Evolutionary conservation across 176 grass and related monocot species (phyloP), one percentile per base, ranked within the genome.

Genomic region (Chloris gayana): DNA sequence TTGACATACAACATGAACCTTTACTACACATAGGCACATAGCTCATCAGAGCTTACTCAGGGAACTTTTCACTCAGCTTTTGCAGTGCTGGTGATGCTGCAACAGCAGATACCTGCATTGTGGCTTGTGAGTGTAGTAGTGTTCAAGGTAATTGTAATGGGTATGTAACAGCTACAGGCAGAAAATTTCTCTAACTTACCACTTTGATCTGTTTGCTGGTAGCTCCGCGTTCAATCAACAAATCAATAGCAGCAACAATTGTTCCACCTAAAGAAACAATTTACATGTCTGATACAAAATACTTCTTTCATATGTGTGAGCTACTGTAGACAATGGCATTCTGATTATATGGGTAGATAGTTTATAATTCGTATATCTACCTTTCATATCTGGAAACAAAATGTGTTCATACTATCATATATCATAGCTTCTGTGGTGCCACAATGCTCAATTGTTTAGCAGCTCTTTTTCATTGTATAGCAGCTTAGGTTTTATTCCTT

Each of bases 191-290:
- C 18, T 34, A 82, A 91, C 86, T 88, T 83, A 93, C 93, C 76
- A 99, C 85, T 93, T 93, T 99, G 68, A 99, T 99, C 75, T 93
- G 87, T 71, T 99, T 96, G 81, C 84, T 83, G 27, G 79, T 88
- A 64, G 86, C 80, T 85, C 97, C 97, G 50, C 88, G 89, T 27
- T 95, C 93, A n/a, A 89, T 83, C 84, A 99, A 86, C 86, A 96
- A 88, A 60, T 99, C 91, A 67, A 99, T 78, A 24, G 93, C 88
- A 86, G 97, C 88, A 87, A 96, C 85, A 45, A 99, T 96, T 5
- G 93, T 99, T 50, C 97, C 97, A 88, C 97, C 93, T 99, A 88
- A 73, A 82, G 58, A n/a, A n/a, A 88, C 22, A 85, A 30, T 18
- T 57, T 69, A 65, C 74, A 82, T 61, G 4, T 64, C 72, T 5